A percentile compares a stretch with the other conserved stretches of the same genome.
Evolutionary conservation across 305 asterid species (phyloP).

Genomic region (Fraxinus floribunda): DNA sequence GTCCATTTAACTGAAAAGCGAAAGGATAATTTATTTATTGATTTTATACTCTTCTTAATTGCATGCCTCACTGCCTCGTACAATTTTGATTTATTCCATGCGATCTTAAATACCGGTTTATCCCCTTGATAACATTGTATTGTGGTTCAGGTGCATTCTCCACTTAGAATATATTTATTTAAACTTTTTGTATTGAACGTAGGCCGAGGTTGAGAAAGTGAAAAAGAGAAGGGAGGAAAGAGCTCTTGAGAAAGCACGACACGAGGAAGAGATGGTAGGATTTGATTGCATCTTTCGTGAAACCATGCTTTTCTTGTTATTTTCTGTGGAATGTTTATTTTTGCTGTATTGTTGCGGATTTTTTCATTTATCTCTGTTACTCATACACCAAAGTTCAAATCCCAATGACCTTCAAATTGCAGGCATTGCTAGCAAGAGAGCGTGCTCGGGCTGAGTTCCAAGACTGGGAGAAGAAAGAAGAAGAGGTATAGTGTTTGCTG

Average conservation of each 20-base stretch:
- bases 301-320: slow-evolving; percentile 7
- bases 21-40: not conserved
- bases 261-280: slow-evolving; percentile 88
- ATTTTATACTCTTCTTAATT: slow-evolving; percentile 6
- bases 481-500: slow-evolving; percentile 53
- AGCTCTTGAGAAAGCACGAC: slow-evolving; percentile 90
- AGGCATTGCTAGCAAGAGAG: slow-evolving; percentile 88
- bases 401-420: slow-evolving; percentile 21
- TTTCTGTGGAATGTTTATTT: slow-evolving; percentile 18
- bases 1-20: not conserved
- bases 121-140: slow-evolving; percentile 15
- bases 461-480: slow-evolving; percentile 98
- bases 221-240: slow-evolving; percentile 93
- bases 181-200: slow-evolving; percentile 15
- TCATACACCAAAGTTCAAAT: slow-evolving; percentile 8
- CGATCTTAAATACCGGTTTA: slow-evolving; percentile 14
- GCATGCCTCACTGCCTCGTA: slow-evolving; percentile 8
- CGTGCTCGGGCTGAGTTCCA: slow-evolving; percentile 94
- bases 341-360: slow-evolving; percentile 12
- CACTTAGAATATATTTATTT: slow-evolving; percentile 13
- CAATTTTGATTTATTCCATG: slow-evolving; percentile 3
- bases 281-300: slow-evolving; percentile 16
- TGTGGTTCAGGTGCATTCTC: not conserved
- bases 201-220: slow-evolving; percentile 91
- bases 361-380: not conserved